phyloP scores from a whole-genome alignment of 1,284 basidiomycete genomes.

The Leccinum pallidistipes region DNA sequence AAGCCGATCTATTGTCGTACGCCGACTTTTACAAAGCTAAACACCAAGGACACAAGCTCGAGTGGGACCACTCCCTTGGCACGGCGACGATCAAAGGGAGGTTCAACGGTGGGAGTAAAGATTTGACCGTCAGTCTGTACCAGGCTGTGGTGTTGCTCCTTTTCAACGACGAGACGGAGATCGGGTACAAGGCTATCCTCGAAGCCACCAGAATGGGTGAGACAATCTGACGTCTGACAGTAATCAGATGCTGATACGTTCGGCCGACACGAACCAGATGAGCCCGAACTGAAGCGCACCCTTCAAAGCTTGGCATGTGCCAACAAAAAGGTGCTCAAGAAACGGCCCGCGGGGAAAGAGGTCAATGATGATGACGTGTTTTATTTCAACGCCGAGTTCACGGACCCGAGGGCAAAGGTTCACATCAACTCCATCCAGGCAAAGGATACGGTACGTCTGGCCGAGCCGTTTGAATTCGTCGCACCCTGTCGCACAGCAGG shows the following conservation, averaged over 20 bases:
- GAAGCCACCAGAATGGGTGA: constrained; percentile 75
- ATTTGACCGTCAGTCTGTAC: constrained; percentile 88
- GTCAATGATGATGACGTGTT: constrained; percentile 76
- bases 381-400: constrained; percentile 81
- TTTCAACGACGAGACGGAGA: constrained; percentile 74
- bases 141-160: constrained; percentile 87
- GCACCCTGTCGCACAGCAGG: neutral
- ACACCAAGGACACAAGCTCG: constrained; percentile 71
- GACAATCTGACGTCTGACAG: constrained; percentile 26
- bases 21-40: constrained; percentile 71
- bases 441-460: constrained; percentile 48
- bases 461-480: neutral
- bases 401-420: constrained; percentile 77
- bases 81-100: constrained; percentile 71
- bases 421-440: constrained; percentile 97
- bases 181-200: constrained; percentile 71
- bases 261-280: constrained; percentile 47
- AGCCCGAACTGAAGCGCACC: constrained; percentile 75
- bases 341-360: constrained; percentile 79
- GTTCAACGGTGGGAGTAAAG: constrained; percentile 77
- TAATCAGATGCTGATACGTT: constrained; percentile 4
- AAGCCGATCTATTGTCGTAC: constrained; percentile 63
- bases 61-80: constrained; percentile 84
- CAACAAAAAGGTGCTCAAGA: constrained; percentile 86
- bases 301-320: constrained; percentile 92